phyloP scores from a whole-genome alignment of 148 eudicot genomes.

The Chenopodium formosanum region DNA sequence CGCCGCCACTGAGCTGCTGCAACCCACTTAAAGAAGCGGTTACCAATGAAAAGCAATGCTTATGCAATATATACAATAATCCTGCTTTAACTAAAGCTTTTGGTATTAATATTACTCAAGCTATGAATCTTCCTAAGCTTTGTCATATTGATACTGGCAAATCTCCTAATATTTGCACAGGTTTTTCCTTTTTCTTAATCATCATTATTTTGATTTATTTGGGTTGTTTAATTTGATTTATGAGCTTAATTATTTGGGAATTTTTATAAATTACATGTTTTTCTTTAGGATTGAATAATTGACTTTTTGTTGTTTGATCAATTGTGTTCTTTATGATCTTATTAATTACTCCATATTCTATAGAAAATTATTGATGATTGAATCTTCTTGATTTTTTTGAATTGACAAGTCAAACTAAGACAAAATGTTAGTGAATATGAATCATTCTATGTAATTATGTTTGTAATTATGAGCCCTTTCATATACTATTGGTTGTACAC shows the following conservation, averaged over 20 bases:
- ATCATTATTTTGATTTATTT: background rate
- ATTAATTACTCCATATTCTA: too few relatives aligned
- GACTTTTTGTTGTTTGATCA: too few relatives aligned
- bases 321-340: too few relatives aligned
- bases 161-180: conserved; percentile 6
- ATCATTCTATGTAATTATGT: too few relatives aligned
- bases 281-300: too few relatives aligned
- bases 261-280: background rate
- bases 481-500: too few relatives aligned
- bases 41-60: conserved; percentile 11
- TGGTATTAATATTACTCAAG: conserved; percentile 25
- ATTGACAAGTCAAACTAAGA: background rate
- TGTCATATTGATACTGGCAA: conserved; percentile 16
- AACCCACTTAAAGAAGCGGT: conserved; percentile 18
- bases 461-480: too few relatives aligned
- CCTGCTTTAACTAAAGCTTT: background rate
- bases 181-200: background rate
- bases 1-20: conserved; percentile 23
- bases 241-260: background rate
- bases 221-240: background rate
- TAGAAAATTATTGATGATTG: too few relatives aligned
- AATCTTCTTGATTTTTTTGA: background rate
- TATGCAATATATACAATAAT: conserved; percentile 16
- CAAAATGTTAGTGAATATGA: too few relatives aligned
- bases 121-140: conserved; percentile 21